Conservation (phyloP, 257 asterid species). For the Eucommia ulmoides region DNA sequence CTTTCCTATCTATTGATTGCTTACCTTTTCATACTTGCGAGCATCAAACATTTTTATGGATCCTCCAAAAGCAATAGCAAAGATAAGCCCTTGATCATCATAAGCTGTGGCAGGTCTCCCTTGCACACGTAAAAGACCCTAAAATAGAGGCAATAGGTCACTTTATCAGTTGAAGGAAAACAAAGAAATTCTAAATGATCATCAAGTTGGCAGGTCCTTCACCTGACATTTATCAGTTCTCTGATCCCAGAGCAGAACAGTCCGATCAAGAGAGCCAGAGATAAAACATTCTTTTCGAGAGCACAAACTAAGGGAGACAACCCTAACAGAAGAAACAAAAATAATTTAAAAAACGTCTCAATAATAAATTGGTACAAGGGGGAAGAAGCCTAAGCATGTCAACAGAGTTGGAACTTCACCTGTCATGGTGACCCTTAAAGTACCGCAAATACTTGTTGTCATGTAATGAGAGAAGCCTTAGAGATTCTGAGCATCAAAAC, state of each 20-base stretch:
- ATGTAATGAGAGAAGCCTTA: constrained; percentile 87
- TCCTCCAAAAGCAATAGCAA: constrained; percentile 89
- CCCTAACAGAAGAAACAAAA: constrained; percentile 39
- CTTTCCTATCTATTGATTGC: constrained; percentile 9
- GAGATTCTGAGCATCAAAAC: constrained; percentile 97
- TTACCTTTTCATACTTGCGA: constrained; percentile 87
- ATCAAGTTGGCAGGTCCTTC: constrained; percentile 3
- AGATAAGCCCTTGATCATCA: constrained; percentile 91
- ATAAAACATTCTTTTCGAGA: constrained; percentile 74
- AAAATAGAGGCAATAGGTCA: constrained; percentile 8
- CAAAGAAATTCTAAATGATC: constrained; percentile 11
- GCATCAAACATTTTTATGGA: constrained; percentile 82
- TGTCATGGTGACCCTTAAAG: constrained; percentile 99
- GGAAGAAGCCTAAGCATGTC: background rate
- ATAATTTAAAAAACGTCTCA: constrained; percentile 3
- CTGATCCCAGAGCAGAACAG: constrained; percentile 97
- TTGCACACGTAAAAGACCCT: constrained; percentile 94
- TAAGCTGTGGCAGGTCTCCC: constrained; percentile 92
- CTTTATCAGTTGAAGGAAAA: constrained; percentile 11
- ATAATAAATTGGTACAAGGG: background rate
- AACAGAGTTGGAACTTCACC: constrained; percentile 25
- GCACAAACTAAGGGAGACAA: constrained; percentile 83
- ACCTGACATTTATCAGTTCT: constrained; percentile 99
- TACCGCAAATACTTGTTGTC: constrained; percentile 96
- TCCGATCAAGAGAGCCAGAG: constrained; percentile 87